Conservation (phyloP, 179 eudicot genomes). For the Vitellaria paradoxa region DNA sequence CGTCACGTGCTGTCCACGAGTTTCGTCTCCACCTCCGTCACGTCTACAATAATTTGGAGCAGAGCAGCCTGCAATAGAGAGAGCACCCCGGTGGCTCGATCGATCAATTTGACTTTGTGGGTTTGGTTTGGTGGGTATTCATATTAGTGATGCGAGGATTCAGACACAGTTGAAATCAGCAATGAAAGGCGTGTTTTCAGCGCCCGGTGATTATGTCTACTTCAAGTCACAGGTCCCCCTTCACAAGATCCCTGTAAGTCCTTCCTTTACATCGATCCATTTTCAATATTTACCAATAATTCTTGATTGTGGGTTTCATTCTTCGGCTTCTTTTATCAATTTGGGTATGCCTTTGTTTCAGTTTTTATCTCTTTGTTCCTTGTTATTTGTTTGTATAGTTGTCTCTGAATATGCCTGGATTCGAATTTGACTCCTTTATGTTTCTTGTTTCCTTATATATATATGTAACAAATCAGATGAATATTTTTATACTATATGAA, state of each 20-base stretch:
- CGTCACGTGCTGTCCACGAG: too few species aligned
- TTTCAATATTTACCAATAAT: background rate
- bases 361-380: background rate
- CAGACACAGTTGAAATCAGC: slow-evolving; percentile 9
- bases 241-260: slow-evolving; percentile 90
- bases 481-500: background rate
- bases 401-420: background rate
- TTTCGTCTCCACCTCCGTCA: too few species aligned
- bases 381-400: background rate
- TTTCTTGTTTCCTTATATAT: background rate
- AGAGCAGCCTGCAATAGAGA: background rate
- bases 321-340: slow-evolving; percentile 2
- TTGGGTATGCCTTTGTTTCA: slow-evolving; percentile 15
- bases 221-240: slow-evolving; percentile 98
- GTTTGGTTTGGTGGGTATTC: slow-evolving; percentile 6
- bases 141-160: slow-evolving; percentile 11
- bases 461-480: too few species aligned
- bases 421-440: background rate
- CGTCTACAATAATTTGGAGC: background rate
- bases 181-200: slow-evolving; percentile 68
- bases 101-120: background rate
- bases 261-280: background rate
- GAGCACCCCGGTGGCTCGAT: background rate
- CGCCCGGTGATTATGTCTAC: slow-evolving; percentile 92
- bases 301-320: slow-evolving; percentile 13